These are phyloP conservation scores for Rubia yunnanensis DNA, from an alignment of 257 asterid species.

Conservation along the genomic window DNA sequence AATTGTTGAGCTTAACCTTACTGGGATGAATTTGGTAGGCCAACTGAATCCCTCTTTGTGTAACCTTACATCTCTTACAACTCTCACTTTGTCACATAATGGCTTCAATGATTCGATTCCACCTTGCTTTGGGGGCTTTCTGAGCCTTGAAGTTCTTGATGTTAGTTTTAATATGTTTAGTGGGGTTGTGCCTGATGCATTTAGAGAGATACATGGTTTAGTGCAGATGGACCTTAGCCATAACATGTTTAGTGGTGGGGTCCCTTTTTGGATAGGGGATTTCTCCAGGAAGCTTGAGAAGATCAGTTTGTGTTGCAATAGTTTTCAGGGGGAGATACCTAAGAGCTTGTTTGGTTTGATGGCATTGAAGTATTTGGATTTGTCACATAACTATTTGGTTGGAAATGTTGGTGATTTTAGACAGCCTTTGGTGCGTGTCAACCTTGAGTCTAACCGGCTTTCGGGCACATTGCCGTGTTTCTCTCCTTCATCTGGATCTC, in stretches of 20 bases:
- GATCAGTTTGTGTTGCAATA: constrained; percentile 50
- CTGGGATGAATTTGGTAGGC: constrained; percentile 54
- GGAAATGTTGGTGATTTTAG: constrained; percentile 50
- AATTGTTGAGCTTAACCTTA: constrained; percentile 60
- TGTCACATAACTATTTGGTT: constrained; percentile 53
- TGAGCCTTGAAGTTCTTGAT: constrained; percentile 42
- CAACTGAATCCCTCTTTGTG: constrained; percentile 56
- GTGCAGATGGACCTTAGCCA: constrained; percentile 52
- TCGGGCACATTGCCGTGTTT: constrained; percentile 83
- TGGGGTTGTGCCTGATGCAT: constrained; percentile 32
- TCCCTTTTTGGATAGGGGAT: constrained; percentile 67
- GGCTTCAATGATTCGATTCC: constrained; percentile 48
- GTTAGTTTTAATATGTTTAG: constrained; percentile 50
- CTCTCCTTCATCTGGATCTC: constrained; percentile 39
- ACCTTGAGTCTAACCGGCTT: constrained; percentile 50
- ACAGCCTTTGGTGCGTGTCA: constrained; percentile 46
- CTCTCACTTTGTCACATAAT: constrained; percentile 58
- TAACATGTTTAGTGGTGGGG: constrained; percentile 37
- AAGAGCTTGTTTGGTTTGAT: constrained; percentile 32
- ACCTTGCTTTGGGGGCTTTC: constrained; percentile 37
- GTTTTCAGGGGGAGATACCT: constrained; percentile 53
- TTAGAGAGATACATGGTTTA: constrained; percentile 23
- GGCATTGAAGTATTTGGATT: constrained; percentile 48
- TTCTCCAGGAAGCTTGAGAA: constrained; percentile 44
- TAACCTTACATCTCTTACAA: constrained; percentile 49